Evolutionary conservation across 2,329 filamentous ascomycete genomes (phyloP), one percentile per base, ranked within the genome.

Genomic region (Venturia oleaginea): DNA sequence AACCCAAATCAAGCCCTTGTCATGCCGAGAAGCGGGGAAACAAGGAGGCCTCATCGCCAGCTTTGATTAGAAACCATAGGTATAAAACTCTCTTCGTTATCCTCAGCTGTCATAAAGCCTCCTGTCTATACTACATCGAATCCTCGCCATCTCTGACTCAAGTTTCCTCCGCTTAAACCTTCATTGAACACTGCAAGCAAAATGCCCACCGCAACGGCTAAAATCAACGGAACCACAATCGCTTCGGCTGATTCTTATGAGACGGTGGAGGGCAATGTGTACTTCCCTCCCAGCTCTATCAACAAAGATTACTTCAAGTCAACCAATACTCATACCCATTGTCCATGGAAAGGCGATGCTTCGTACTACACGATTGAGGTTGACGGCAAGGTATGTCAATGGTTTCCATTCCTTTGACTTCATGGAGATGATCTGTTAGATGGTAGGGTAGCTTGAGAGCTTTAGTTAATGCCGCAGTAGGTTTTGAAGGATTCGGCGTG

Each of bases 271-370:
- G 83, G 83, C 34, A 65, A 43, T 65, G 17, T 48, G 11, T 57
- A 63, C 54, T 68, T 69, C 62, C 65, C 72, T 34, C 70, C 62
- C 46, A 43, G 30, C 54, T 55, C 66, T 32, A 76, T 79, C 66
- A 72, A 76, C 40, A 74, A 79, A 64, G 75, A 71, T 1, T 67
- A 76, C 67, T 78, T 85, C 66, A 73, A 70, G 48, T 72, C 76
- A 22, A 81, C 81, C 7, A 72, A 77, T 17, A 77, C 78, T 13
- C 76, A 74, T 51, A 84, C 83, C 0, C 72, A 76, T 60, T 86
- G 83, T 65, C 78, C 79, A 0, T 85, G 83, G 82, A 86, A 85
- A 70, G 83, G 83, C 2, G 75, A 79, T 37, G 83, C 83, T 4
- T 80, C 76, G 54, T 86, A 86, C 70, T 85, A 85, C 71, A 81